These are phyloP conservation scores for Aureobasidium sp. DNA, from an alignment of 2,329 filamentous ascomycete genomes.

Conservation along the genomic window DNA sequence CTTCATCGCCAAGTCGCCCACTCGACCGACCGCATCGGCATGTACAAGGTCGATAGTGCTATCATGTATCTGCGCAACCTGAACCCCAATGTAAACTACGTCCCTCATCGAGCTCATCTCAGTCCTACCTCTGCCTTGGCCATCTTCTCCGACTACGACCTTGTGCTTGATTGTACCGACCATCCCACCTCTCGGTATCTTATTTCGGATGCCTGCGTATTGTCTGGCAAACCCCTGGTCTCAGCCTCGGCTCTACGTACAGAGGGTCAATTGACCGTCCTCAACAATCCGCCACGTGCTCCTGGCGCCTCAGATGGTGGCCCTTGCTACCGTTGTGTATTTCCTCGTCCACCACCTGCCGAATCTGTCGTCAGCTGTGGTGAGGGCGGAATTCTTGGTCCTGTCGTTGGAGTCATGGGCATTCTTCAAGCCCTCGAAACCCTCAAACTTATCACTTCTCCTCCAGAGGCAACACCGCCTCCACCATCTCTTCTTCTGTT, in stretches of 20 bases:
- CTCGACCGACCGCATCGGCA: slow-evolving; percentile 60
- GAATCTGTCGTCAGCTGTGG: slow-evolving; percentile 79
- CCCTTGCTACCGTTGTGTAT: slow-evolving; percentile 91
- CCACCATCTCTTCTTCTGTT: slow-evolving; percentile 46
- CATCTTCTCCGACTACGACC: slow-evolving; percentile 65
- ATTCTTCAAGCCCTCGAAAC: slow-evolving; percentile 85
- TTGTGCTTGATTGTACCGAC: slow-evolving; percentile 93
- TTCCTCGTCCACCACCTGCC: slow-evolving; percentile 77
- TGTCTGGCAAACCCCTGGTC: slow-evolving; percentile 71
- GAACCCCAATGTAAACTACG: slow-evolving; percentile 64
- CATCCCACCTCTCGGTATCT: slow-evolving; percentile 87
- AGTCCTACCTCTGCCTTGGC: slow-evolving; percentile 59
- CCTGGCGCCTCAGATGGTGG: slow-evolving; percentile 55
- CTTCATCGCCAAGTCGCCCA: slow-evolving; percentile 89
- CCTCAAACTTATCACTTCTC: slow-evolving; percentile 65
- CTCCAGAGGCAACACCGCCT: slow-evolving; percentile 3
- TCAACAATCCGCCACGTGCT: slow-evolving; percentile 69
- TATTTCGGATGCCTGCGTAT: slow-evolving; percentile 81
- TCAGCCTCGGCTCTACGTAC: slow-evolving; percentile 84
- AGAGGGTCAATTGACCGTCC: slow-evolving; percentile 81
- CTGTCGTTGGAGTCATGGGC: slow-evolving; percentile 89
- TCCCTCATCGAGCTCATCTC: slow-evolving; percentile 57
- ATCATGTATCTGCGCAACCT: slow-evolving; percentile 40
- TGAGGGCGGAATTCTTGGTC: slow-evolving; percentile 86
- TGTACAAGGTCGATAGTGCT: slow-evolving; percentile 72